Evolutionary conservation across 2,329 filamentous ascomycete species (phyloP).

Genomic region (Leptographium wingfieldii): DNA sequence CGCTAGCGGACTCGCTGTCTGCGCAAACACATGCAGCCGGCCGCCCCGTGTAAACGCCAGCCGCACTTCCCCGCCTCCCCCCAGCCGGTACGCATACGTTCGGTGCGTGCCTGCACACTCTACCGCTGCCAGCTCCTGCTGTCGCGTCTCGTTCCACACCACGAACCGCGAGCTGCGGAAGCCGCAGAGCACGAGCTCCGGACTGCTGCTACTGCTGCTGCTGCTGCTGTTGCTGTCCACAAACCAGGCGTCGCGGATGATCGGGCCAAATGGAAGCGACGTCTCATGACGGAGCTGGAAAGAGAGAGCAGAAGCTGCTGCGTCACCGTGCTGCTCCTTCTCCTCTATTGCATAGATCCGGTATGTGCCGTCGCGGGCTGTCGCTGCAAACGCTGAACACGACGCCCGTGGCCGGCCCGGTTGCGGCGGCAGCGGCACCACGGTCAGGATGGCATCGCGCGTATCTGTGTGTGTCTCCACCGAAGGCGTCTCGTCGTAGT

Average conservation of each 20-base stretch:
- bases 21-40: conserved; percentile 33
- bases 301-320: conserved; percentile 15
- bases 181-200: conserved; percentile 59
- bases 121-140: conserved; percentile 56
- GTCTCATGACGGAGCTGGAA: conserved; percentile 50
- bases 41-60: conserved; percentile 69
- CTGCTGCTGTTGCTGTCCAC: conserved; percentile 17
- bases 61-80: conserved; percentile 25
- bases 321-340: background rate
- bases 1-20: conserved; percentile 21
- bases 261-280: conserved; percentile 56
- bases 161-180: conserved; percentile 72
- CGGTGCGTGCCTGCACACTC: conserved; percentile 80
- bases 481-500: conserved; percentile 18
- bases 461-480: conserved; percentile 13
- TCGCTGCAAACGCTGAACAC: conserved; percentile 50
- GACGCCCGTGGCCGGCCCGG: conserved; percentile 20
- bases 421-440: conserved; percentile 34
- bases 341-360: conserved; percentile 42
- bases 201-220: background rate
- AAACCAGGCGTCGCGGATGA: conserved; percentile 63
- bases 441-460: conserved; percentile 49
- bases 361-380: conserved; percentile 65
- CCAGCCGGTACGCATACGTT: conserved; percentile 45
- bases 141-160: conserved; percentile 63